phyloP scores from a whole-genome alignment of 2,329 filamentous ascomycete genomes.

The Botrytis pseudocinerea region DNA sequence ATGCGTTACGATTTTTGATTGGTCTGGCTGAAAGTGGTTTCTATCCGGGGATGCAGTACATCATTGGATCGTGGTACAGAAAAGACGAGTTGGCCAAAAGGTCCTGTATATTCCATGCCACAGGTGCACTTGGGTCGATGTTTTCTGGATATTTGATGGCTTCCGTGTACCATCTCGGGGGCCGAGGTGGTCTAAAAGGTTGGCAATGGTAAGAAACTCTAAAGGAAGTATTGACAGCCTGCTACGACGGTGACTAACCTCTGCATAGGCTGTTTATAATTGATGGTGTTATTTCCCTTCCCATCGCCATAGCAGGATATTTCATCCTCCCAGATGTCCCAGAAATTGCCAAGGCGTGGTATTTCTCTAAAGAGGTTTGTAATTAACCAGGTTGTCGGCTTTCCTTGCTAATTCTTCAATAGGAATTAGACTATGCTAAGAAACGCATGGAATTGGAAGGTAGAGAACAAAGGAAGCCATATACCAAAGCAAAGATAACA shows the following conservation, averaged over 20 bases:
- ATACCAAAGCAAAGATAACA: constrained; percentile 42
- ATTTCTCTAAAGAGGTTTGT: constrained; percentile 22
- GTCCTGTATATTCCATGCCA: constrained; percentile 58
- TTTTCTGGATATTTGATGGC: constrained; percentile 49
- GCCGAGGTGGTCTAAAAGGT: constrained; percentile 42
- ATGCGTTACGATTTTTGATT: constrained; percentile 44
- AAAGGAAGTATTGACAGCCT: not conserved
- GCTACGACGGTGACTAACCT: not conserved
- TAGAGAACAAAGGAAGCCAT: constrained; percentile 43
- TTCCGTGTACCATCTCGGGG: constrained; percentile 46
- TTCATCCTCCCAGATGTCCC: constrained; percentile 43
- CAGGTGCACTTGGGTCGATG: constrained; percentile 54
- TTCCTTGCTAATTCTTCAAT: not conserved
- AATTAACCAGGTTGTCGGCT: constrained; percentile 26
- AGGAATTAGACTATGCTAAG: constrained; percentile 22
- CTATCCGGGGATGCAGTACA: constrained; percentile 53
- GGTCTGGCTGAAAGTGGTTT: constrained; percentile 54
- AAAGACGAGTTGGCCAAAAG: constrained; percentile 44
- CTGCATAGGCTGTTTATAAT: constrained; percentile 46
- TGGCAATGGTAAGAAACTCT: constrained; percentile 38
- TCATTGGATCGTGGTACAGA: constrained; percentile 59
- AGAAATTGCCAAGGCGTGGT: constrained; percentile 31
- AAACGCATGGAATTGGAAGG: constrained; percentile 41
- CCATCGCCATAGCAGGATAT: constrained; percentile 37
- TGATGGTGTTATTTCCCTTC: constrained; percentile 40